Conservation (phyloP, 1,139 yeast genomes). For the Suhomyces kunorum region DNA sequence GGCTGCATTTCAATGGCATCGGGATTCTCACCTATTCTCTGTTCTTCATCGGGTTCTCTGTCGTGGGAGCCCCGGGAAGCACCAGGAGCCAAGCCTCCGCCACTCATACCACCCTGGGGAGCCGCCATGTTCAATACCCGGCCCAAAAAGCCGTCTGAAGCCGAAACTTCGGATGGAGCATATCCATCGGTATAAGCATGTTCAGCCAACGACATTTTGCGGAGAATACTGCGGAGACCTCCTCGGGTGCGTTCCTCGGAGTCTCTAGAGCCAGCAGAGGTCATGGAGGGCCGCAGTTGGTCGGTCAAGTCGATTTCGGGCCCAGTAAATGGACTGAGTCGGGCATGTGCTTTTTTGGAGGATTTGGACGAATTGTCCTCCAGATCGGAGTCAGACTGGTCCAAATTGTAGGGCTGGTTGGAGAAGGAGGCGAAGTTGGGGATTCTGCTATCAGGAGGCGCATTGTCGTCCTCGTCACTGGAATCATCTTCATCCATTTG, state of each 20-base stretch:
- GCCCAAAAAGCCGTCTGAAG: conserved; percentile 44
- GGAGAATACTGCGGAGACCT: conserved; percentile 23
- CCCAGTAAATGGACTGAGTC: neutral
- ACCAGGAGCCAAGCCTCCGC: conserved; percentile 49
- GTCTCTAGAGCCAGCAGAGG: conserved; percentile 9
- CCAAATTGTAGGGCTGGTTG: conserved; percentile 10
- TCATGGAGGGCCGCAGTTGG: conserved; percentile 17
- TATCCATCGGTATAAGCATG: conserved; percentile 27
- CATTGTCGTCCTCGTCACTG: conserved; percentile 12
- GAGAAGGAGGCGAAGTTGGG: conserved; percentile 8
- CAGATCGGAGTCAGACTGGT: conserved; percentile 15
- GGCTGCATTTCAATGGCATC: conserved; percentile 37
- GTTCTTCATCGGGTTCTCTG: conserved; percentile 27
- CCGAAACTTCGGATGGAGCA: conserved; percentile 21
- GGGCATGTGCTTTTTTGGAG: conserved; percentile 5
- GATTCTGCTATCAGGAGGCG: conserved; percentile 6
- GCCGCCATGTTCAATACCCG: conserved; percentile 32
- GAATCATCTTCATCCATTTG: conserved; percentile 12
- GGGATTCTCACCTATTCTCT: conserved; percentile 22
- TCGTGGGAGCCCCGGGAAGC: conserved; percentile 30
- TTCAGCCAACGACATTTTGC: conserved; percentile 40
- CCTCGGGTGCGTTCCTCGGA: conserved; percentile 7
- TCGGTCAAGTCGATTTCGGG: conserved; percentile 26
- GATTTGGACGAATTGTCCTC: conserved; percentile 11
- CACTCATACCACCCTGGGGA: conserved; percentile 30